These are phyloP conservation scores for Cladorrhinum sp. DNA, from an alignment of 2,329 filamentous ascomycete species.

Conservation along the genomic window DNA sequence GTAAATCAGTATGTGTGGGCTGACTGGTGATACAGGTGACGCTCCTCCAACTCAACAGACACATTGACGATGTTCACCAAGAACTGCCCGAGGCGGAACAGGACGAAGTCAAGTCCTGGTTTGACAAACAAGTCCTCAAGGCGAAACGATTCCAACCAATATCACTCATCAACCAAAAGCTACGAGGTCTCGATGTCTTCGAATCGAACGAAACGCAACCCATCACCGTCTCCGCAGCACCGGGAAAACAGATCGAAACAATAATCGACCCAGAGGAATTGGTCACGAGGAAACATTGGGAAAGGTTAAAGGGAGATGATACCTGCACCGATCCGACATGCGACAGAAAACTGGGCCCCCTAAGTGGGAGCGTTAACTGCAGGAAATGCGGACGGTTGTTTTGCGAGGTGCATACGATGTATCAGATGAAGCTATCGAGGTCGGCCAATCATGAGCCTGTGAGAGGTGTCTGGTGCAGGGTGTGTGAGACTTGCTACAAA, in stretches of 20 bases:
- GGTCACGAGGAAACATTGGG: constrained; percentile 87
- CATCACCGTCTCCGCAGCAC: constrained; percentile 34
- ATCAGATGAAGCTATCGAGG: constrained; percentile 95
- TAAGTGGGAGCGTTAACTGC: constrained; percentile 87
- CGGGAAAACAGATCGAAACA: constrained; percentile 42
- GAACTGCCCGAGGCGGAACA: constrained; percentile 85
- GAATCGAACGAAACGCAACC: constrained; percentile 75
- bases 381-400: constrained; percentile 89
- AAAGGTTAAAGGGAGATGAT: constrained; percentile 70
- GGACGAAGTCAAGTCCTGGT: constrained; percentile 95
- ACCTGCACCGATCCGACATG: constrained; percentile 85
- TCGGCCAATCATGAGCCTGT: constrained; percentile 87
- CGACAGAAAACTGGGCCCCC: constrained; percentile 71
- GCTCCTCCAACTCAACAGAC: constrained; percentile 81
- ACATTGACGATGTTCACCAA: constrained; percentile 84
- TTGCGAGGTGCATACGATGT: constrained; percentile 98
- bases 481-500: constrained; percentile 99
- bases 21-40: constrained; percentile 61
- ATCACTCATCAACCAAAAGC: constrained; percentile 86
- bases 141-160: constrained; percentile 91
- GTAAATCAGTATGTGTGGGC: too few relatives aligned
- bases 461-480: constrained; percentile 86
- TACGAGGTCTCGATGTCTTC: constrained; percentile 89
- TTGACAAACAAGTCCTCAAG: constrained; percentile 89
- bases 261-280: constrained; percentile 80